phyloP scores from a whole-genome alignment of 1,139 yeast genomes.

The Diutina siamensis region DNA sequence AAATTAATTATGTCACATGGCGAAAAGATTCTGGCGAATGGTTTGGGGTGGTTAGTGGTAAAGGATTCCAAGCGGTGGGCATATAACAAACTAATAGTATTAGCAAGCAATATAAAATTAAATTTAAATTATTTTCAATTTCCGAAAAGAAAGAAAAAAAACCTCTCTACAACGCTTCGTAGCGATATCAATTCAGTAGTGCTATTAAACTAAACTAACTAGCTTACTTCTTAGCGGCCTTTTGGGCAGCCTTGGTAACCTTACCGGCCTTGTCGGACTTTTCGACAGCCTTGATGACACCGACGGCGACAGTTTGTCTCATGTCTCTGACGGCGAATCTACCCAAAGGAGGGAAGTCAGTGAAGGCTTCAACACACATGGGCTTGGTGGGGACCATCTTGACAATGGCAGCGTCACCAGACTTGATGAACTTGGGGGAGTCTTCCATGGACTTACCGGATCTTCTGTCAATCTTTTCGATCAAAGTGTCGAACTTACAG shows the following conservation, averaged over 20 bases:
- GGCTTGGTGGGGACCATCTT: constrained; percentile 91
- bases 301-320: constrained; percentile 99
- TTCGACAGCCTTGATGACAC: constrained; percentile 98
- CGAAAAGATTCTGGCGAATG: constrained; percentile 52
- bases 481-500: constrained; percentile 74
- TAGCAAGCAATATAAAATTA: too few species aligned
- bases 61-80: constrained; percentile 62
- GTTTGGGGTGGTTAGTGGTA: constrained; percentile 75
- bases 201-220: constrained; percentile 3
- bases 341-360: constrained; percentile 97
- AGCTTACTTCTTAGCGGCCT: constrained; percentile 94
- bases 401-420: constrained; percentile 92
- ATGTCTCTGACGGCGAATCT: constrained; percentile 99
- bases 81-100: too few species aligned
- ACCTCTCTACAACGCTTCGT: too few species aligned
- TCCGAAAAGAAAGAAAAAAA: too few species aligned
- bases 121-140: too few species aligned
- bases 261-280: constrained; percentile 93
- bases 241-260: constrained; percentile 99
- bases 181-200: constrained; percentile 4
- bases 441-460: constrained; percentile 83
- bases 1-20: constrained; percentile 75
- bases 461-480: constrained; percentile 90
- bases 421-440: constrained; percentile 76
- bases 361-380: constrained; percentile 94